Evolutionary conservation across 2,329 filamentous ascomycete species (phyloP).

Genomic region (Juglanconis sp.): DNA sequence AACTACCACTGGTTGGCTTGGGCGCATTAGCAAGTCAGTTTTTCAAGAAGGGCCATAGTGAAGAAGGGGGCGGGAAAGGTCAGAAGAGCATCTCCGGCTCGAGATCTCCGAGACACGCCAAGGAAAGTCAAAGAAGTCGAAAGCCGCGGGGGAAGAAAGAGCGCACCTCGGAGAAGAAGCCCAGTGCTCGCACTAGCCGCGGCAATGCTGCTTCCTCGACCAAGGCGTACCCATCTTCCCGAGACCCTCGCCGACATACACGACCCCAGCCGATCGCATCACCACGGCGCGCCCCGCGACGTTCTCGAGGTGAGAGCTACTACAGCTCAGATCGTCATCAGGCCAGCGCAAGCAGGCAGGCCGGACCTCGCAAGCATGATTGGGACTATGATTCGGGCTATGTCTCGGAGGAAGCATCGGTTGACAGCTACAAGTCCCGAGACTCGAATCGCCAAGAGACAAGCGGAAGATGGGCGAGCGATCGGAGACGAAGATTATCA

Average conservation of each 20-base stretch:
- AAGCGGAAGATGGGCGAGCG: background rate
- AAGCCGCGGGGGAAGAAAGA: background rate
- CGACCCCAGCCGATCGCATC: background rate
- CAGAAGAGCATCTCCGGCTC: background rate
- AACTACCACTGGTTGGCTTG: slow-evolving; percentile 1
- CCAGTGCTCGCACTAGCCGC: background rate
- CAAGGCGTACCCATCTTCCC: background rate
- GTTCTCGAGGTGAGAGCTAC: background rate
- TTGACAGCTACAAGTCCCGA: background rate
- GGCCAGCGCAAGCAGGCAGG: background rate
- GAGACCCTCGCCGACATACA: background rate
- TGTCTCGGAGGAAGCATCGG: background rate
- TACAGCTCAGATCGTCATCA: background rate
- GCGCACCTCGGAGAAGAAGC: background rate
- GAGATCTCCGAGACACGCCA: background rate
- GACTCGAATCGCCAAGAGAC: background rate
- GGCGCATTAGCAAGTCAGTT: slow-evolving; percentile 1
- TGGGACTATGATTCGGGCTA: slow-evolving; percentile 11
- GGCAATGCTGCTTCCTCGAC: background rate
- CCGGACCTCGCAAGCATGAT: background rate
- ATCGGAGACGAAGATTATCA: background rate
- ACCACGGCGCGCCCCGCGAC: background rate
- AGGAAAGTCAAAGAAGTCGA: background rate
- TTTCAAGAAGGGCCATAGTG: background rate
- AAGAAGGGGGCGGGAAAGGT: background rate